Evolutionary conservation across 2,329 filamentous ascomycete genomes (phyloP).

Genomic region (Alternaria ventricosa): DNA sequence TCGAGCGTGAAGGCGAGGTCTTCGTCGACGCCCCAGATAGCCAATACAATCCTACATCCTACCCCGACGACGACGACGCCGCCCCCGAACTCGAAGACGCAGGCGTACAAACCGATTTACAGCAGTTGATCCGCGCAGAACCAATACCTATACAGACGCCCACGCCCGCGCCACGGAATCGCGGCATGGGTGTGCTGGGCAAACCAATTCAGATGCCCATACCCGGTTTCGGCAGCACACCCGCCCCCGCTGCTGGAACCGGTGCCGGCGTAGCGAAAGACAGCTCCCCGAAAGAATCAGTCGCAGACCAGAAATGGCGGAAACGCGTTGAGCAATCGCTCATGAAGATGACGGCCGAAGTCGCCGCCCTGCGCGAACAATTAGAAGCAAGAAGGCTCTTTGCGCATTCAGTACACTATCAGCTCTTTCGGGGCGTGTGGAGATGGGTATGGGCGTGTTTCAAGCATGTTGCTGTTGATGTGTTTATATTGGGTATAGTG

Average conservation of each 20-base stretch:
- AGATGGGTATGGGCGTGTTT: conserved; percentile 70
- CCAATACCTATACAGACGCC: conserved; percentile 18
- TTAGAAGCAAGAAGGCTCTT: conserved; percentile 79
- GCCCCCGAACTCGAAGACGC: conserved; percentile 36
- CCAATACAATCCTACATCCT: conserved; percentile 45
- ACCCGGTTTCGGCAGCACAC: conserved; percentile 14
- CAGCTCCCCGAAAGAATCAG: conserved; percentile 14
- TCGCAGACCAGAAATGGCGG: conserved; percentile 70
- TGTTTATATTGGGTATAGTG: conserved; percentile 68
- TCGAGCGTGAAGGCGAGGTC: conserved; percentile 45
- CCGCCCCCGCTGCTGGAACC: background rate
- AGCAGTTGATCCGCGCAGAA: conserved; percentile 21
- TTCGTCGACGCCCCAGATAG: conserved; percentile 59
- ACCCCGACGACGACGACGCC: conserved; percentile 1
- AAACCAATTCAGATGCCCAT: conserved; percentile 33
- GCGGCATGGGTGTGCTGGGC: conserved; percentile 16
- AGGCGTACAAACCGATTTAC: conserved; percentile 13
- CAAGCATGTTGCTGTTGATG: conserved; percentile 77
- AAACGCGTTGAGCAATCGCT: conserved; percentile 83
- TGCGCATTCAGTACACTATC: conserved; percentile 66
- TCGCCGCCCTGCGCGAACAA: conserved; percentile 90
- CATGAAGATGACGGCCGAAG: conserved; percentile 87
- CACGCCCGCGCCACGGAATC: conserved; percentile 25
- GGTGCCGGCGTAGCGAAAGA: background rate
- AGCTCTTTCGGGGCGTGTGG: conserved; percentile 62